Evolutionary conservation across 768 basidiomycete genomes (phyloP), one percentile per base, ranked within the genome.

Genomic region (Termitomyces sp.): DNA sequence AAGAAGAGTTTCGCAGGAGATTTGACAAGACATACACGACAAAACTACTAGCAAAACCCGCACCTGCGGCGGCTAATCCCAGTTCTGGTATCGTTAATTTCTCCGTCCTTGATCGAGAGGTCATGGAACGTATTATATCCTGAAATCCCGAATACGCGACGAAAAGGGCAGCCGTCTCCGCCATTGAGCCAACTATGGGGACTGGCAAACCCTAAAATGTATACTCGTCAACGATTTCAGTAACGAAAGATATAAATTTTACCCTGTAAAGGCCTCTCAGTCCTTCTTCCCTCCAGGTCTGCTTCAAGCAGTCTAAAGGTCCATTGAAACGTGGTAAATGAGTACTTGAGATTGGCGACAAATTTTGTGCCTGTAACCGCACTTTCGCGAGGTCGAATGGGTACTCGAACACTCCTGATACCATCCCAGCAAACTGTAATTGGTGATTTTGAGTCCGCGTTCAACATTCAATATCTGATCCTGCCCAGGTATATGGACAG

Each of bases 351-450:
- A 36, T 50, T 13, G 58, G 45, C 1, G 56, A 58, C 23, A 94
- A 79, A 4, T 92, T 87, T 67, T 96, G 94, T 3, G 90, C 81
- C 72, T 96, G 94, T 13, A 97, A 75, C 47, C 92, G 83, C 56
- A 98, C 94, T 73, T 95, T 95, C 59, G 91, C 88, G 35, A 96
- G 79, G 73, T 96, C 94, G 64, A 94, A 94, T 3, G 94, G 94
- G 64, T 94, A 92, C 72, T 94, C 94, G 60, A 95, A 88, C 7
- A 94, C 77, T 70, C 93, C 91, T 20, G 91, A 88, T 11, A 82
- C 78, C 76, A 94, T 91, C 11, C 93, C 92, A 48, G 93, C 90
- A 22, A 81, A 66, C 90, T 90, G 50, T 43, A 51, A 36, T 42
- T 12, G 13, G 35, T 47, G n/a, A 27, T 52, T 18, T 48, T 31